These are phyloP conservation scores for Triticum aestivum DNA, from an alignment of 176 grass and related monocot genomes.

Conservation along the genomic window DNA sequence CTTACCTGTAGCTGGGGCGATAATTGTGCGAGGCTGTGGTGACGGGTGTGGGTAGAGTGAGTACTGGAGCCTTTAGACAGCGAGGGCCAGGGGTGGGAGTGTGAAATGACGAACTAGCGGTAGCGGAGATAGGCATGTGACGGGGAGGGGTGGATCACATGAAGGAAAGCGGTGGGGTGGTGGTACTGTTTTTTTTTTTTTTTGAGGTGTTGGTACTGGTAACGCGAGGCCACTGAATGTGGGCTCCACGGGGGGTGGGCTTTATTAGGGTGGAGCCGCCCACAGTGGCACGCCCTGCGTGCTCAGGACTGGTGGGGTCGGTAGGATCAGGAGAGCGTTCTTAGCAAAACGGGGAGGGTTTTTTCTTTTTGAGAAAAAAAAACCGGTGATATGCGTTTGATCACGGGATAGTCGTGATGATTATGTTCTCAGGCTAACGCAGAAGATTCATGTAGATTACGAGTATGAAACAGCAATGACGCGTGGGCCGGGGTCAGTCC, in stretches of 20 bases:
- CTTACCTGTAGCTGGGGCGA: not conserved
- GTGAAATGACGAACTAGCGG: not conserved
- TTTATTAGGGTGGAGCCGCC: not conserved
- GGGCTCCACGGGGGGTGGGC: not conserved
- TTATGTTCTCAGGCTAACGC: not conserved
- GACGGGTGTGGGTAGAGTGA: not conserved
- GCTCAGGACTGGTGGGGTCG: not conserved
- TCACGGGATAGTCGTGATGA: not conserved
- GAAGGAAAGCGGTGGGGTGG: not conserved
- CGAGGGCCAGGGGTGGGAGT: not conserved
- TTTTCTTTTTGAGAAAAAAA: too few relatives aligned
- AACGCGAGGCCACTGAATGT: not conserved
- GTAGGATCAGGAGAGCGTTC: not conserved
- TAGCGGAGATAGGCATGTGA: not conserved
- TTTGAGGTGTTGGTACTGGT: not conserved
- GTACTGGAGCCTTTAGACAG: not conserved
- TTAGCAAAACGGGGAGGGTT: not conserved
- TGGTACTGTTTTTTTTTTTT: not conserved
- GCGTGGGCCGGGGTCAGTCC: not conserved
- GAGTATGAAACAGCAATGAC: not conserved
- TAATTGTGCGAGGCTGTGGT: not conserved
- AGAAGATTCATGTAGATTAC: not conserved
- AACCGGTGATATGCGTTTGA: not conserved
- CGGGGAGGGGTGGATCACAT: constrained; percentile 24
- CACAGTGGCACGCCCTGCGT: not conserved